Evolutionary conservation across 768 basidiomycete species (phyloP).

Genomic region (Russula brevipes): DNA sequence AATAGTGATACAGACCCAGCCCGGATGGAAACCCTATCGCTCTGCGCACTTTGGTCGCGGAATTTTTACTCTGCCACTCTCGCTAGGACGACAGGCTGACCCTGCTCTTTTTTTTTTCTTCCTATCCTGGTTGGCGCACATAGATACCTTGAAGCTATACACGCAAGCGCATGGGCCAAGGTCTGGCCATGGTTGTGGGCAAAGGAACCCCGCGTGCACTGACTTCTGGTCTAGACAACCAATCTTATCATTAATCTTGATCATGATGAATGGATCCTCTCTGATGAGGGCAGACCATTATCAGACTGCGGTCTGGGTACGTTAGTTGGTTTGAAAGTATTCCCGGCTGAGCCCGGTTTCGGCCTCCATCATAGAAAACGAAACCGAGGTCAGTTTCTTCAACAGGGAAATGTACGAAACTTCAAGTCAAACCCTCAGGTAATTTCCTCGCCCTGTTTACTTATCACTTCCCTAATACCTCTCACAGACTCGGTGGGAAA

Average conservation of each 20-base stretch:
- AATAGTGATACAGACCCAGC: constrained; percentile 63
- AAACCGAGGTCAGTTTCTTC: constrained; percentile 94
- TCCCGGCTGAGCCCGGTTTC: background rate
- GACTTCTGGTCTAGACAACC: constrained; percentile 58
- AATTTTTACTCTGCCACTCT: background rate
- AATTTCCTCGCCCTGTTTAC: background rate
- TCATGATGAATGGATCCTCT: constrained; percentile 88
- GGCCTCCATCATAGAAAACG: constrained; percentile 63
- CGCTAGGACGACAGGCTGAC: background rate
- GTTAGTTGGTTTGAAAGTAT: constrained; percentile 28
- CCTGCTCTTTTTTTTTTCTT: background rate
- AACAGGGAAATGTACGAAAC: constrained; percentile 65
- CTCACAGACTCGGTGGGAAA: constrained; percentile 24
- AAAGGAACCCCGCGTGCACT: background rate
- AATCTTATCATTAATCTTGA: constrained; percentile 98
- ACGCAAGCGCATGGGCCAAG: constrained; percentile 95
- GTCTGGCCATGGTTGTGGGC: constrained; percentile 36
- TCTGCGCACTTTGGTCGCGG: constrained; percentile 60
- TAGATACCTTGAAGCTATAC: constrained; percentile 94
- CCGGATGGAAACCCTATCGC: constrained; percentile 88
- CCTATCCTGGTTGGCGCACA: background rate
- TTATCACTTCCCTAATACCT: background rate
- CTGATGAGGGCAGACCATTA: constrained; percentile 61
- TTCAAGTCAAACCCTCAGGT: constrained; percentile 87
- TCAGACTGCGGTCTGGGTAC: constrained; percentile 70